A percentile compares a stretch with the other conserved stretches of the same genome.
Conservation (phyloP, 371 early-diverging fungal species). For the Dipsacomyces acuminosporus region DNA sequence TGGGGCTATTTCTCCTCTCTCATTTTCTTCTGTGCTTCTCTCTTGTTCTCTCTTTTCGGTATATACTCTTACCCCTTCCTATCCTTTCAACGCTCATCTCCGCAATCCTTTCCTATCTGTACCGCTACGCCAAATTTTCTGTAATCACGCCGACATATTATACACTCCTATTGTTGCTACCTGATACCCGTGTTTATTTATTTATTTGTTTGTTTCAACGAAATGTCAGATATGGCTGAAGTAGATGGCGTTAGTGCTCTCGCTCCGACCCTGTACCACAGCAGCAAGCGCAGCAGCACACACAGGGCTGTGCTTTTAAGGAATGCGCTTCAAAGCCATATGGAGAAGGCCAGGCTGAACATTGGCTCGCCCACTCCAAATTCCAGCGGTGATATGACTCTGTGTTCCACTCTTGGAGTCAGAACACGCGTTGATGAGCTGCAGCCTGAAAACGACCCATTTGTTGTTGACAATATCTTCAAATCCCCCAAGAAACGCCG, state of each 20-base stretch:
- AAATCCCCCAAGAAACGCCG: constrained; percentile 42
- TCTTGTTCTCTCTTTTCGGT: too few relatives aligned
- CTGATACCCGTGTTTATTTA: too few relatives aligned
- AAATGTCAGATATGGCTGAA: constrained; percentile 9
- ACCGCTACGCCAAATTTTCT: too few relatives aligned
- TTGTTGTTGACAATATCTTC: constrained; percentile 39
- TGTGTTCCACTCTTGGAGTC: constrained; percentile 16
- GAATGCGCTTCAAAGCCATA: constrained; percentile 33
- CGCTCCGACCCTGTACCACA: constrained; percentile 28
- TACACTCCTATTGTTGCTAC: too few relatives aligned
- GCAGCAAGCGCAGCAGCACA: not conserved
- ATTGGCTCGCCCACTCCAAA: constrained; percentile 9
- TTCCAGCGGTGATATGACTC: constrained; percentile 19
- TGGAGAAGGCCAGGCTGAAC: constrained; percentile 14
- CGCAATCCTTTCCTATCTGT: too few relatives aligned
- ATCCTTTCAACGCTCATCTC: too few relatives aligned
- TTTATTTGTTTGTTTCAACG: not conserved
- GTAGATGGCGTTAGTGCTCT: constrained; percentile 17
- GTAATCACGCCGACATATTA: too few relatives aligned
- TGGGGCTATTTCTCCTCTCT: too few relatives aligned
- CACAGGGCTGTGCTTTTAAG: constrained; percentile 33
- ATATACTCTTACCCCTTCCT: too few relatives aligned
- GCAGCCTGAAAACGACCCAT: constrained; percentile 40
- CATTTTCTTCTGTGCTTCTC: too few relatives aligned
- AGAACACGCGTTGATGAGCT: constrained; percentile 22